Percentiles rank a stretch among this genome's conserved stretches.
Evolutionary conservation across 2,329 filamentous ascomycete species (phyloP).

Genomic region (Didymella exigua): DNA sequence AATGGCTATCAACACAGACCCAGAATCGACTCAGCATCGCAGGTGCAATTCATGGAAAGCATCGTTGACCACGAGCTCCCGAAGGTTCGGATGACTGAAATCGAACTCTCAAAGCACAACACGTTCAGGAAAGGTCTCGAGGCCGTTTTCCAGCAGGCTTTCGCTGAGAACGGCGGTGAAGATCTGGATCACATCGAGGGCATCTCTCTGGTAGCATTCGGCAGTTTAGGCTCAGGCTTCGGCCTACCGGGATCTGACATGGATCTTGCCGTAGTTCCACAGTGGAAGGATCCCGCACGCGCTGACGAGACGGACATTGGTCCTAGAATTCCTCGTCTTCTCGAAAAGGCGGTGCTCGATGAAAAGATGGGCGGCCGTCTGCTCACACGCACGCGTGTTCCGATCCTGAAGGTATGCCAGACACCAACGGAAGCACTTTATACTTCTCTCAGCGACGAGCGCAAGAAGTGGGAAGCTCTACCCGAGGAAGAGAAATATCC

Average conservation of each 20-base stretch:
- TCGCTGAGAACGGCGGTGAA: constrained; percentile 47
- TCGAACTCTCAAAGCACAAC: constrained; percentile 74
- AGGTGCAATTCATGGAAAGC: constrained; percentile 51
- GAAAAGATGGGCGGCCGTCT: constrained; percentile 76
- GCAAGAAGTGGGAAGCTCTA: constrained; percentile 72
- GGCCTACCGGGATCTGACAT: constrained; percentile 88
- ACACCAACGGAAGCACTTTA: constrained; percentile 67
- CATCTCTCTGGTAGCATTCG: constrained; percentile 77
- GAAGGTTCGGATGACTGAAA: constrained; percentile 65
- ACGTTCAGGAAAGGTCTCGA: constrained; percentile 70
- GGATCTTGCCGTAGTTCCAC: constrained; percentile 80
- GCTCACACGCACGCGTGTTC: constrained; percentile 78
- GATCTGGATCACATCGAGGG: constrained; percentile 58
- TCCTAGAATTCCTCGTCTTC: constrained; percentile 69
- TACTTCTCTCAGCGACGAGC: constrained; percentile 66
- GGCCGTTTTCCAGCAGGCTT: constrained; percentile 64
- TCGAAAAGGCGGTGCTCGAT: constrained; percentile 77
- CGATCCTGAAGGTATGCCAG: constrained; percentile 87
- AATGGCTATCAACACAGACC: constrained; percentile 23
- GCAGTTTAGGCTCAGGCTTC: constrained; percentile 83
- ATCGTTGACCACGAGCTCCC: constrained; percentile 58
- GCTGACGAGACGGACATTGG: constrained; percentile 51
- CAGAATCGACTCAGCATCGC: constrained; percentile 39
- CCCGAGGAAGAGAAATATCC: constrained; percentile 53
- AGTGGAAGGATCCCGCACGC: constrained; percentile 45